Evolutionary conservation across 192 early-diverging fungal species (phyloP).

Genomic region (Dimargaris xerosporica): DNA sequence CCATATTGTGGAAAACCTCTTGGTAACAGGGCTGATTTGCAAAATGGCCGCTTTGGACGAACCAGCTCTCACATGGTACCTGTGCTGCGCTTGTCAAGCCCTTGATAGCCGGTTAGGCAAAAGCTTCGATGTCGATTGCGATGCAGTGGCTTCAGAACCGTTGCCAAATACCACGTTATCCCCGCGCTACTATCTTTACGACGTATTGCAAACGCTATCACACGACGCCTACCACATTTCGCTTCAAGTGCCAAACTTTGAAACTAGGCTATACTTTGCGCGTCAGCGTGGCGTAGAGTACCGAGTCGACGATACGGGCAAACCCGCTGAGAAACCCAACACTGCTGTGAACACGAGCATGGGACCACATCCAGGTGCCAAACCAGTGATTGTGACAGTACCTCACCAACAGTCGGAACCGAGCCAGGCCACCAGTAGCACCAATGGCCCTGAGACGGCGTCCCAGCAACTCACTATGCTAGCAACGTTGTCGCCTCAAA

Average conservation of each 20-base stretch:
- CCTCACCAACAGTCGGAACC: too few species aligned
- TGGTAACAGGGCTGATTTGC: conserved; percentile 37
- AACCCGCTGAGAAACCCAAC: too few species aligned
- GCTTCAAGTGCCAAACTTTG: conserved; percentile 25
- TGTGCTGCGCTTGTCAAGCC: background rate
- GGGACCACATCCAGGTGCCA: too few species aligned
- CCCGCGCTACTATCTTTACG: conserved; percentile 22
- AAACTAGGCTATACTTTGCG: conserved; percentile 21
- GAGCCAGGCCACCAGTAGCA: too few species aligned
- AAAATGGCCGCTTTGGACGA: conserved; percentile 33
- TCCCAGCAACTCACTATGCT: too few species aligned
- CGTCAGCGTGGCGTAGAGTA: too few species aligned
- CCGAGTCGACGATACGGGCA: too few species aligned
- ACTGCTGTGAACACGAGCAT: too few species aligned
- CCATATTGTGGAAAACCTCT: conserved; percentile 39
- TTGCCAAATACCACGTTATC: background rate
- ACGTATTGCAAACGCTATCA: conserved; percentile 19
- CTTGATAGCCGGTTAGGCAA: background rate
- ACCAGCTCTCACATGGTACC: conserved; percentile 15
- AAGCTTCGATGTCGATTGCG: background rate
- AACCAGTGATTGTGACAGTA: too few species aligned
- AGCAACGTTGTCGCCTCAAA: too few species aligned
- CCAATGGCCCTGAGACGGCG: too few species aligned
- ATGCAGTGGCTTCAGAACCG: background rate
- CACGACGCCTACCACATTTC: conserved; percentile 24